Percentiles rank a stretch among this genome's conserved stretches.
Evolutionary conservation across 345 rosid genomes (phyloP).

Genomic region (Citropsis articulata): DNA sequence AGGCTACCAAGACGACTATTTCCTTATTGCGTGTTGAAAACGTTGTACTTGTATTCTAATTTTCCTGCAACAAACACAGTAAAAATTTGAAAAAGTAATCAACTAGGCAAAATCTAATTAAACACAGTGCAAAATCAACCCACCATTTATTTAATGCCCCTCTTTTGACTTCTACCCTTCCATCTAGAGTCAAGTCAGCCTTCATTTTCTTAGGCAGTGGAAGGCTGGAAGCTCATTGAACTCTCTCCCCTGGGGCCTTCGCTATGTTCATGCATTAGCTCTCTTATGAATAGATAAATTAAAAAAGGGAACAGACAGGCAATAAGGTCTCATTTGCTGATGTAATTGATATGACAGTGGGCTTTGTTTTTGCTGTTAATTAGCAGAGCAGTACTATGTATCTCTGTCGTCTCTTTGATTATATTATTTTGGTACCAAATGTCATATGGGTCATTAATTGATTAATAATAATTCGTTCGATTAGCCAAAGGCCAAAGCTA

Average conservation of each 20-base stretch:
- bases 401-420: not conserved
- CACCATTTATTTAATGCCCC: not conserved
- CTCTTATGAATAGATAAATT: not conserved
- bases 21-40: constrained; percentile 17
- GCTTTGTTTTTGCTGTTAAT: not conserved
- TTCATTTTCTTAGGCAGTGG: not conserved
- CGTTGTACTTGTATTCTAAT: not conserved
- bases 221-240: constrained; percentile 5
- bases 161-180: constrained; percentile 36
- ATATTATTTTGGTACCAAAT: not conserved
- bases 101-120: constrained; percentile 19
- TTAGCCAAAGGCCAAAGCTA: not conserved
- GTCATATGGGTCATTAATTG: not conserved
- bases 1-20: constrained; percentile 22
- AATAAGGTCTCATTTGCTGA: constrained; percentile 31
- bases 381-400: not conserved
- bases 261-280: not conserved
- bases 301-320: constrained; percentile 25
- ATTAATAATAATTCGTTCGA: not conserved
- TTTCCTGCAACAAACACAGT: no score
- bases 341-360: constrained; percentile 28
- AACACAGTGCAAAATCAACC: constrained; percentile 29
- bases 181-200: constrained; percentile 37
- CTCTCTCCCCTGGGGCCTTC: not conserved
- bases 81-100: not conserved